These are phyloP conservation scores for Zymoseptoria passerinii DNA, from an alignment of 2,329 filamentous ascomycete genomes.

Conservation along the genomic window DNA sequence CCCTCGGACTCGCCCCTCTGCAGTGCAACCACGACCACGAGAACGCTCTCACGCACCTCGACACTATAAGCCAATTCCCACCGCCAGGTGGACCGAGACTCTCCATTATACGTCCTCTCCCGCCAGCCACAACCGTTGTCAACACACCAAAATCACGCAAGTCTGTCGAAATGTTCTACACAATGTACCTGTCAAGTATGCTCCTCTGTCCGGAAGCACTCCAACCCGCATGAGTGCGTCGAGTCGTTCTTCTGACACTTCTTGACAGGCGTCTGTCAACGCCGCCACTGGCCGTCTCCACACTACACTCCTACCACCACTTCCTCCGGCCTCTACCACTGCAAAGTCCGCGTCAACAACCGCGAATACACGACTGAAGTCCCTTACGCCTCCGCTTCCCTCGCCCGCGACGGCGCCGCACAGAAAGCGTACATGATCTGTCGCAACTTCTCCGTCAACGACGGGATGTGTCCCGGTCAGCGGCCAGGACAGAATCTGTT, in stretches of 20 bases:
- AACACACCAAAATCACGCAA: conserved; percentile 1
- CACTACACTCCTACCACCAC: conserved; percentile 75
- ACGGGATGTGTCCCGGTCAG: conserved; percentile 68
- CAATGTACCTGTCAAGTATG: conserved; percentile 51
- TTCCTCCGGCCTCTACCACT: conserved; percentile 63
- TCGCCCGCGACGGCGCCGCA: conserved; percentile 87
- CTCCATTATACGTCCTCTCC: background rate
- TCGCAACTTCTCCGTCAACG: conserved; percentile 93
- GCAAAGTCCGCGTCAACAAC: conserved; percentile 89
- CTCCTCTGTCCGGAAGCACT: conserved; percentile 11
- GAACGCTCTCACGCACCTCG: conserved; percentile 7
- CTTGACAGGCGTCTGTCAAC: conserved; percentile 73
- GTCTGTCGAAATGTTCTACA: conserved; percentile 30
- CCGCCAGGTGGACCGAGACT: background rate
- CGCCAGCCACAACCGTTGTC: background rate
- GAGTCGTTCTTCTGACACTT: background rate
- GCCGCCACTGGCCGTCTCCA: conserved; percentile 88
- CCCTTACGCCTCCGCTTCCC: conserved; percentile 68
- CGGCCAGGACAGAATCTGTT: conserved; percentile 41
- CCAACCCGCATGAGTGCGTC: background rate
- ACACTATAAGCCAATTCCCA: conserved; percentile 23
- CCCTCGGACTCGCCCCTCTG: conserved; percentile 12
- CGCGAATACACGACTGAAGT: conserved; percentile 91
- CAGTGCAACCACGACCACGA: conserved; percentile 21
- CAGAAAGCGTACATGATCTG: conserved; percentile 97